Percentiles rank a stretch among this genome's conserved stretches.
phyloP scores from a whole-genome alignment of 352 stramenopile genomes.

The Globisporangium paddicum region DNA sequence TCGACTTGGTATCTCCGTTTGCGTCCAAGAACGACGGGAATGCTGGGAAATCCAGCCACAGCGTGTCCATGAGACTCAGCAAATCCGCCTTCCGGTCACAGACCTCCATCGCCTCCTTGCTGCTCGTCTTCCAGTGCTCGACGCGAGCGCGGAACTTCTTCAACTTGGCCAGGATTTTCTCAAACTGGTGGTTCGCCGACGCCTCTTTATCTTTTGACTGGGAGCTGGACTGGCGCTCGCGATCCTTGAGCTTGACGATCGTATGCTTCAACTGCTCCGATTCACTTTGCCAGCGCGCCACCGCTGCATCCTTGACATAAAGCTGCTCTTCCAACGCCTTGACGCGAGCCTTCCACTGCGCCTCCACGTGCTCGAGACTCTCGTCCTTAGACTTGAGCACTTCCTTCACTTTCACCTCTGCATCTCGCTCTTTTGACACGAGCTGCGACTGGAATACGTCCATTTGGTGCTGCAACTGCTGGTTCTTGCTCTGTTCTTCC shows the following conservation, averaged over 20 bases:
- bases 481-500: slow-evolving; percentile 59
- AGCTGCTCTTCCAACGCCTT: slow-evolving; percentile 28
- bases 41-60: slow-evolving; percentile 56
- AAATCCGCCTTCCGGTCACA: slow-evolving; percentile 28
- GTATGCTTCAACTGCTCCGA: slow-evolving; percentile 27
- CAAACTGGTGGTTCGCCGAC: slow-evolving; percentile 25
- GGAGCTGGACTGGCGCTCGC: slow-evolving; percentile 7
- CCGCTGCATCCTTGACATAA: slow-evolving; percentile 23
- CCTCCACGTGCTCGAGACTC: slow-evolving; percentile 14
- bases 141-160: slow-evolving; percentile 43
- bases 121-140: slow-evolving; percentile 48
- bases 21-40: slow-evolving; percentile 22
- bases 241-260: slow-evolving; percentile 20
- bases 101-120: slow-evolving; percentile 30
- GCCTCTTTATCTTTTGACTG: slow-evolving; percentile 14
- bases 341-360: slow-evolving; percentile 20
- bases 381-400: slow-evolving; percentile 19
- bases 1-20: background rate
- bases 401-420: slow-evolving; percentile 14
- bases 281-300: slow-evolving; percentile 31
- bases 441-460: slow-evolving; percentile 34
- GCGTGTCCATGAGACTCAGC: slow-evolving; percentile 29
- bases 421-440: slow-evolving; percentile 19
- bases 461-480: slow-evolving; percentile 44
- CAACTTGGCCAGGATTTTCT: slow-evolving; percentile 35